Conservation (phyloP, 495 filamentous ascomycete genomes). For the Tuber melanosporum region DNA sequence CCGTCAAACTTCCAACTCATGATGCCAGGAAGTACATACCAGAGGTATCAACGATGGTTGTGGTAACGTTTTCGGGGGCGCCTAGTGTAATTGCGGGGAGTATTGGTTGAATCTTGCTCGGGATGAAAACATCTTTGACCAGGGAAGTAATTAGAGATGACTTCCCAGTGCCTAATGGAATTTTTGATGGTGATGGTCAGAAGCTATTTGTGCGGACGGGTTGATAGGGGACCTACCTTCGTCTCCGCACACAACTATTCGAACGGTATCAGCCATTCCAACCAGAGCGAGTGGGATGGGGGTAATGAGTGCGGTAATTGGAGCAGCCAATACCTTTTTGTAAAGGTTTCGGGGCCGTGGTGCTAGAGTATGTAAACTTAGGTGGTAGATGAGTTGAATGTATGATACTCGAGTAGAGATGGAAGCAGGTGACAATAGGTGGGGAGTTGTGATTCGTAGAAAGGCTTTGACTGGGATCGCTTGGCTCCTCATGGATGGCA, state of each 20-base stretch:
- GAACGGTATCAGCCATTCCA: constrained; percentile 52
- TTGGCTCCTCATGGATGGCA: not conserved
- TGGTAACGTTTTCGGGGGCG: constrained; percentile 90
- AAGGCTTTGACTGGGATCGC: not conserved
- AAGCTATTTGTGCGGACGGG: constrained; percentile 49
- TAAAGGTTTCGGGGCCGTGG: not conserved
- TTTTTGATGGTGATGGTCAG: not conserved
- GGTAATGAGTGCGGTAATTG: not conserved
- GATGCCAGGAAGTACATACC: constrained; percentile 17
- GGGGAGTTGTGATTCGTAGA: not conserved
- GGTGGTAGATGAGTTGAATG: not conserved
- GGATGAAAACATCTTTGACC: constrained; percentile 91
- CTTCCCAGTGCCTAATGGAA: constrained; percentile 51
- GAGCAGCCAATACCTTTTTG: not conserved
- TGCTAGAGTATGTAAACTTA: not conserved
- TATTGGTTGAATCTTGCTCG: constrained; percentile 85
- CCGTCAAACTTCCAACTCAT: not conserved
- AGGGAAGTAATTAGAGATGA: constrained; percentile 68
- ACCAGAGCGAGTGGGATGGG: not conserved
- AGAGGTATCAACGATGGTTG: constrained; percentile 93
- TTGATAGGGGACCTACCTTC: constrained; percentile 57
- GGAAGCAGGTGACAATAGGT: not conserved
- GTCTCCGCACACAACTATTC: constrained; percentile 94
- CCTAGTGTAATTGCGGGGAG: constrained; percentile 90
- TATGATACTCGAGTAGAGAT: no score